Percentiles rank a stretch among this genome's conserved stretches.
Evolutionary conservation across 352 stramenopile genomes (phyloP).

Genomic region (Blastocystis sp.): DNA sequence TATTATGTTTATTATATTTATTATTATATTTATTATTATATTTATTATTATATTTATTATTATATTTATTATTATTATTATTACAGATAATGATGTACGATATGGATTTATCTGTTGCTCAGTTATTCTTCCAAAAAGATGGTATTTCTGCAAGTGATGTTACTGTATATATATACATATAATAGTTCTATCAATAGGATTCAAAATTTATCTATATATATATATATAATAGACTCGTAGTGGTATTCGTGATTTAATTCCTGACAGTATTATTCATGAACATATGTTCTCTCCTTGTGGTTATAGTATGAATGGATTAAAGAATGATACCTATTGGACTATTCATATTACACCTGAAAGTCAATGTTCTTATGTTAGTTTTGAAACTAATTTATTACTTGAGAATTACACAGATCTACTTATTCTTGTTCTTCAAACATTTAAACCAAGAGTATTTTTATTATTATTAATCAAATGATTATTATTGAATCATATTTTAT

Average conservation of each 20-base stretch:
- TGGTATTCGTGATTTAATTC: conserved; percentile 77
- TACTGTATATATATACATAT: conserved; percentile 50
- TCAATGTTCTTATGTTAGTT: conserved; percentile 81
- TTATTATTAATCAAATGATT: too few species aligned
- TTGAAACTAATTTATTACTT: conserved; percentile 84
- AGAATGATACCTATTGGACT: conserved; percentile 93
- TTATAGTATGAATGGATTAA: conserved; percentile 94
- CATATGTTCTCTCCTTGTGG: conserved; percentile 93
- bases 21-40: not conserved
- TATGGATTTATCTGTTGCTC: conserved; percentile 56
- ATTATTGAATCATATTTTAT: too few species aligned
- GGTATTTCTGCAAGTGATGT: conserved; percentile 46
- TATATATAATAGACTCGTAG: conserved; percentile 76
- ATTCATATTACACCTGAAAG: conserved; percentile 93
- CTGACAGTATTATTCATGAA: conserved; percentile 76
- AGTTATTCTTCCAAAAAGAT: conserved; percentile 62
- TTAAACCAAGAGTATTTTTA: conserved; percentile 69
- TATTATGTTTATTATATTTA: conserved; percentile 16
- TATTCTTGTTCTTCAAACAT: conserved; percentile 77
- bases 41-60: not conserved
- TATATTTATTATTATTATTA: conserved; percentile 41
- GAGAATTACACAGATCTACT: conserved; percentile 49
- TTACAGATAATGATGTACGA: conserved; percentile 83
- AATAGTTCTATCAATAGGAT: too few species aligned
- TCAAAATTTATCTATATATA: conserved; percentile 4